A percentile compares a stretch with the other conserved stretches of the same genome.
These are phyloP conservation scores for Solanum pinnatisectum DNA, from an alignment of 257 asterid genomes.

Conservation along the genomic window DNA sequence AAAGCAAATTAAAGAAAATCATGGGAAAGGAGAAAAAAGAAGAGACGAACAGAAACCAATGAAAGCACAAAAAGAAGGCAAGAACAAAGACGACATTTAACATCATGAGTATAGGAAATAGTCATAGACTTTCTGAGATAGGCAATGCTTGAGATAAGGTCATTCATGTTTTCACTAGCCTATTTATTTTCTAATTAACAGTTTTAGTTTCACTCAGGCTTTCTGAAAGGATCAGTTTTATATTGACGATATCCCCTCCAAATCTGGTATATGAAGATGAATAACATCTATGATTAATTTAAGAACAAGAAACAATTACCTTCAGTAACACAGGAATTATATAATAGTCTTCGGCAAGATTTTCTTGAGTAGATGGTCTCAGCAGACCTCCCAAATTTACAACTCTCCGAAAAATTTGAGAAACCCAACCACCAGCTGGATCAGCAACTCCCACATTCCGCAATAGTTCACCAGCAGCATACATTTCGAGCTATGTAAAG, in stretches of 20 bases:
- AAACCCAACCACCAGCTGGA: constrained; percentile 19
- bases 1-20: background rate
- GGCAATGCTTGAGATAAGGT: background rate
- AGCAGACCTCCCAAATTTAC: constrained; percentile 18
- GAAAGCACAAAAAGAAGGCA: background rate
- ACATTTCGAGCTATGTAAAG: constrained; percentile 43
- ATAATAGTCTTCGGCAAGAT: constrained; percentile 33
- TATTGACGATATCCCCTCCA: background rate
- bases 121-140: background rate
- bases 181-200: background rate
- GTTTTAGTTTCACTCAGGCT: background rate
- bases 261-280: background rate
- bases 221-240: background rate
- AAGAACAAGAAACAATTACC: constrained; percentile 17
- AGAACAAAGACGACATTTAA: background rate
- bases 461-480: constrained; percentile 55
- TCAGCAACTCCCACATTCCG: constrained; percentile 12
- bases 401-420: constrained; percentile 39
- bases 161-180: background rate
- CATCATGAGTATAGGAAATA: background rate
- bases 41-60: background rate
- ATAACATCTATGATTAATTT: background rate
- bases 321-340: constrained; percentile 38
- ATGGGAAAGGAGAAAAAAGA: background rate
- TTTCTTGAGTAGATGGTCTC: constrained; percentile 8